Evolutionary conservation across 768 basidiomycete species (phyloP), one percentile per base, ranked within the genome.

Genomic region (Tylopilus intermedius): DNA sequence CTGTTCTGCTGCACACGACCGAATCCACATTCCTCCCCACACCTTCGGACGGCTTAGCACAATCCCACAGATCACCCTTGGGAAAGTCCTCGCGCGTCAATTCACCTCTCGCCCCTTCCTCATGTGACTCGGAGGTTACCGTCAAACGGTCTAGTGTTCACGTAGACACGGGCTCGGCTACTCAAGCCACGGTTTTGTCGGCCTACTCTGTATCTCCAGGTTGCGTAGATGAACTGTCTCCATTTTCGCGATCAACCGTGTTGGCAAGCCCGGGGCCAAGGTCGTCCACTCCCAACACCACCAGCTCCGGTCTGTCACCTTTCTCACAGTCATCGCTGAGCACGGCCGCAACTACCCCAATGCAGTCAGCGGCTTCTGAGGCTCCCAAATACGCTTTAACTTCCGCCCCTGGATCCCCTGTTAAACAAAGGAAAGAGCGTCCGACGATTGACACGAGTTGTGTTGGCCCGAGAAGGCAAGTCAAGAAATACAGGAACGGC

Each of bases 381-480:
- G 45, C 22, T 27, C 51, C 42, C 37, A 56, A 45, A 10, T 54
- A 59, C 22, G 49, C 45, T 7, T 47, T 58, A 27, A 21, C 27
- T 40, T 63, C 57, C 45, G 11, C 53, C 49, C 51, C 61, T 46
- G 54, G 54, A 8, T 54, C 53, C 30, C 54, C 58, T 55, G 8
- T 54, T 37, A 68, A 50, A 50, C 66, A 59, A 39, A 56, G 62
- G 40, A 67, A 67, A 41, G 64, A 67, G 41, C 66, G 67, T 37
- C 66, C 66, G 32, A 67, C 67, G 53, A 67, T 67, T 48, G 66
- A 67, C 52, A 67, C 66, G 49, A 67, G 66, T 58, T 63, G 62
- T 47, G 66, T 62, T 56, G 66, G 66, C n/a, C 66, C 66, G 24
- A 55, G 66, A 56, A 66, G 66, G 18, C 66, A 66, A 35, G 66